Evolutionary conservation across 352 stramenopile genomes (phyloP).

Genomic region (Globisporangium yorkense): DNA sequence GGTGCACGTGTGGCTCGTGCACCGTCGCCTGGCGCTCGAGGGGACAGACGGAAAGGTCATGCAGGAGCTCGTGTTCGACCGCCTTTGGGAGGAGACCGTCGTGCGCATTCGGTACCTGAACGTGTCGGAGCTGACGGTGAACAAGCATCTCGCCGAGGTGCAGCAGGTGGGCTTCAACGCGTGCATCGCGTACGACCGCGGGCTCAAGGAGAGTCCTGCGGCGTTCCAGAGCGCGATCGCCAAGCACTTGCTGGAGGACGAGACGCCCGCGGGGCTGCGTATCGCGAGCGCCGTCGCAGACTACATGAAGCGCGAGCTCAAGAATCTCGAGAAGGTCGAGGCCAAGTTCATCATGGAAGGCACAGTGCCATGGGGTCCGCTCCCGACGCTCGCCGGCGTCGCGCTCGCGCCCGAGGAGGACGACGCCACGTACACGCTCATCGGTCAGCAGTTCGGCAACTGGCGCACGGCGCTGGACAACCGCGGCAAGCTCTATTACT

Average conservation of each 20-base stretch:
- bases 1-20: slow-evolving; percentile 95
- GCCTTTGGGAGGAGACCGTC: slow-evolving; percentile 94
- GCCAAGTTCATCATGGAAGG: slow-evolving; percentile 63
- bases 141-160: slow-evolving; percentile 95
- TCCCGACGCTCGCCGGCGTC: slow-evolving; percentile 15
- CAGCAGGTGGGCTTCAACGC: slow-evolving; percentile 95
- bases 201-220: slow-evolving; percentile 52
- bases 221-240: slow-evolving; percentile 56
- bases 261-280: slow-evolving; percentile 47
- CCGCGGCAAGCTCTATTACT: slow-evolving; percentile 85
- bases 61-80: slow-evolving; percentile 96
- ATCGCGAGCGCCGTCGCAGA: slow-evolving; percentile 53
- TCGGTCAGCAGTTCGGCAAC: slow-evolving; percentile 79
- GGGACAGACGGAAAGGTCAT: slow-evolving; percentile 77
- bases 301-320: slow-evolving; percentile 77
- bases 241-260: slow-evolving; percentile 71
- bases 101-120: slow-evolving; percentile 91
- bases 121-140: slow-evolving; percentile 93
- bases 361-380: slow-evolving; percentile 64
- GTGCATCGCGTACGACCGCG: slow-evolving; percentile 93
- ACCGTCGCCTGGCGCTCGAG: slow-evolving; percentile 88
- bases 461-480: slow-evolving; percentile 83
- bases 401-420: slow-evolving; percentile 15
- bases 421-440: slow-evolving; percentile 63
- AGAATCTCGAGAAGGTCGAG: slow-evolving; percentile 73